Percentiles rank a stretch among this genome's conserved stretches.
Conservation (phyloP, 1,284 basidiomycete species). For the Amylostereum areolatum region DNA sequence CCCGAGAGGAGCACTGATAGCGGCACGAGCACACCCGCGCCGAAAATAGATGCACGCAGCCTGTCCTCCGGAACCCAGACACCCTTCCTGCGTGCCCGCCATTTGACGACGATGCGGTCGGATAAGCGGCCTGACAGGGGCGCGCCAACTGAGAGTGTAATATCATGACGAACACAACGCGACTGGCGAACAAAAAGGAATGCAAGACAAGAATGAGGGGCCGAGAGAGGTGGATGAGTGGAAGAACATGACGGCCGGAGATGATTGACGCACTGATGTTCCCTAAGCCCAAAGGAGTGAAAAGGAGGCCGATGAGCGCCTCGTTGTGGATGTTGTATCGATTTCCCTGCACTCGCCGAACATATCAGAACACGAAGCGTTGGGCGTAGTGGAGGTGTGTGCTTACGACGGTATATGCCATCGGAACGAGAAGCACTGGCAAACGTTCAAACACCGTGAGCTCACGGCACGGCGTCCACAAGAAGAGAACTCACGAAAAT, state of each 20-base stretch:
- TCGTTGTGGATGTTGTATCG: conserved; percentile 56
- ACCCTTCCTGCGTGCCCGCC: conserved; percentile 40
- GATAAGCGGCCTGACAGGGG: conserved; percentile 47
- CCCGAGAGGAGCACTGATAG: conserved; percentile 29
- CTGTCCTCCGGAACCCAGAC: conserved; percentile 57
- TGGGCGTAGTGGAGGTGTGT: background rate
- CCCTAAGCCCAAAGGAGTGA: conserved; percentile 54
- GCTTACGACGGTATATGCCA: conserved; percentile 26
- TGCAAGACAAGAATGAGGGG: too few relatives aligned
- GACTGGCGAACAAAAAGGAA: background rate
- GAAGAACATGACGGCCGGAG: background rate
- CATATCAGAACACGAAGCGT: background rate
- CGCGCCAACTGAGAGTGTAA: conserved; percentile 41
- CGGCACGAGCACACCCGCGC: conserved; percentile 40
- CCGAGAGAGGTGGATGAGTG: too few relatives aligned
- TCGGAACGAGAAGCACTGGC: conserved; percentile 32
- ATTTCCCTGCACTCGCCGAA: conserved; percentile 32
- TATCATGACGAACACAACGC: background rate
- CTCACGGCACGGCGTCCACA: background rate
- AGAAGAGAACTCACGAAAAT: conserved; percentile 31
- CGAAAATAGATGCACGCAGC: conserved; percentile 42
- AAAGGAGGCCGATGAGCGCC: conserved; percentile 54
- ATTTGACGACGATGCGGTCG: conserved; percentile 40
- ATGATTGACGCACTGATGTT: conserved; percentile 42
- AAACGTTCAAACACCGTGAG: background rate